Conservation (phyloP, 148 eudicot species). For the Fagopyrum homotropicum region DNA sequence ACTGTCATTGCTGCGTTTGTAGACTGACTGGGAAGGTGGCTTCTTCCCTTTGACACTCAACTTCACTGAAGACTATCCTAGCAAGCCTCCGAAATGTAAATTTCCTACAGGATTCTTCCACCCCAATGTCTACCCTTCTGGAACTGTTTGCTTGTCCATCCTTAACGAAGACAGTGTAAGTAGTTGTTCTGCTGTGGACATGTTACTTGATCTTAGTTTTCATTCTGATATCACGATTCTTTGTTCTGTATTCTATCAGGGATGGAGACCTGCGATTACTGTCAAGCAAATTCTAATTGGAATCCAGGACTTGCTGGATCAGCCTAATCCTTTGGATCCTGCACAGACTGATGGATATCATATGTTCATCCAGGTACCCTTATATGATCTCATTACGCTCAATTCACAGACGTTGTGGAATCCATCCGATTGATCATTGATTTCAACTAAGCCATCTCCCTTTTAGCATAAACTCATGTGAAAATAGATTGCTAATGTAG, state of each 20-base stretch:
- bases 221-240: constrained; percentile 3
- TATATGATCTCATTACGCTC: neutral
- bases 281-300: constrained; percentile 84
- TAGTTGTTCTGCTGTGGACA: constrained; percentile 12
- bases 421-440: neutral
- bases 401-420: neutral
- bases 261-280: constrained; percentile 88
- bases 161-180: constrained; percentile 81
- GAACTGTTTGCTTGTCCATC: constrained; percentile 79
- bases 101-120: constrained; percentile 81
- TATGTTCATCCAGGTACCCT: constrained; percentile 58
- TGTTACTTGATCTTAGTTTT: neutral
- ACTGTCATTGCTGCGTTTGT: constrained; percentile 15
- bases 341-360: constrained; percentile 84
- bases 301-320: constrained; percentile 74
- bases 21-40: constrained; percentile 96
- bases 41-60: constrained; percentile 63
- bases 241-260: constrained; percentile 28
- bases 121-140: constrained; percentile 83
- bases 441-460: neutral
- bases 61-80: constrained; percentile 82
- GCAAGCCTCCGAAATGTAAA: constrained; percentile 84
- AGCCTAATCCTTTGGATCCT: constrained; percentile 67
- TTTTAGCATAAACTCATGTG: neutral
- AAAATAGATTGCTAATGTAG: neutral